Evolutionary conservation across 140 eudicot genomes (phyloP).

Genomic region (Eryngium alpinum): DNA sequence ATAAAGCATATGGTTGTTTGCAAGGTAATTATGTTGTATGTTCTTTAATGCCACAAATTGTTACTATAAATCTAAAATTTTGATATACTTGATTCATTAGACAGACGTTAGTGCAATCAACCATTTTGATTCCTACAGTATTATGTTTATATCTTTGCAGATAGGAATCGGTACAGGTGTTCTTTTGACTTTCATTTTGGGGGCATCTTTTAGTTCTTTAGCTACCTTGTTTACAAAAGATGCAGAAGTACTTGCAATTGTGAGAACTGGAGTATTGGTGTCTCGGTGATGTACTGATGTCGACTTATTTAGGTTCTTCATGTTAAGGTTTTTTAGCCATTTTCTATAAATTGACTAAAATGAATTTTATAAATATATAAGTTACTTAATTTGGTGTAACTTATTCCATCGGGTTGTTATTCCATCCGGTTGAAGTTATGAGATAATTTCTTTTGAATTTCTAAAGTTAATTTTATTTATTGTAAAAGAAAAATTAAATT

Average conservation of each 20-base stretch:
- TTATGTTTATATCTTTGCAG: conserved; percentile 32
- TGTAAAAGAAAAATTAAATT: too few relatives aligned
- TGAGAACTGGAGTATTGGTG: conserved; percentile 78
- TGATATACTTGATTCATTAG: not conserved
- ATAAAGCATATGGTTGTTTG: conserved; percentile 7
- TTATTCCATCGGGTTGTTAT: too few relatives aligned
- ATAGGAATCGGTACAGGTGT: conserved; percentile 65
- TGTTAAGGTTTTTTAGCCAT: too few relatives aligned
- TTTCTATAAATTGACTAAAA: too few relatives aligned
- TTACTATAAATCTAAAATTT: conserved; percentile 15
- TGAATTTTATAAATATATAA: too few relatives aligned
- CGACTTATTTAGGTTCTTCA: too few relatives aligned
- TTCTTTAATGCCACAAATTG: not conserved
- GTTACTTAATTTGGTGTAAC: too few relatives aligned
- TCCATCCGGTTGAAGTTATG: too few relatives aligned
- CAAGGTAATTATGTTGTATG: not conserved
- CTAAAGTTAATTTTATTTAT: too few relatives aligned
- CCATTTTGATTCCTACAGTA: not conserved
- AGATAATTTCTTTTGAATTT: too few relatives aligned
- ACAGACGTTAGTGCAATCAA: not conserved
- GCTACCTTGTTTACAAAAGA: conserved; percentile 75
- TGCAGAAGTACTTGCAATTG: conserved; percentile 47
- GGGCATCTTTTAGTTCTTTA: conserved; percentile 59
- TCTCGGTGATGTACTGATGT: too few relatives aligned
- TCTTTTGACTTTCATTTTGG: conserved; percentile 63